Percentiles rank a stretch among this genome's conserved stretches.
Conservation (phyloP, 2,329 filamentous ascomycete genomes). For the Claviceps quebecensis region DNA sequence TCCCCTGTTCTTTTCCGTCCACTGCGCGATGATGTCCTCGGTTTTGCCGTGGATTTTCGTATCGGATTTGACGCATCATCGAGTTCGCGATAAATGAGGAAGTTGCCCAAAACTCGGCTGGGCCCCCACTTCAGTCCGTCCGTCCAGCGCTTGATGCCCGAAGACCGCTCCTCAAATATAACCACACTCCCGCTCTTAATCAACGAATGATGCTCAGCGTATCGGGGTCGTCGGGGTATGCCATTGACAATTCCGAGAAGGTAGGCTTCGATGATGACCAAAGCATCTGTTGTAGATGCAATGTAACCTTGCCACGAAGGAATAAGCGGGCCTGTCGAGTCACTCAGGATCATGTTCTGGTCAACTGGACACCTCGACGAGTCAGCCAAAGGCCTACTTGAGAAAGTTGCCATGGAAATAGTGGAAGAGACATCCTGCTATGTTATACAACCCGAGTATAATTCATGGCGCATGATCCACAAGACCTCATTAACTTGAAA, state of each 20-base stretch:
- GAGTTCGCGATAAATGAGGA: conserved; percentile 70
- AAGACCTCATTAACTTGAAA: background rate
- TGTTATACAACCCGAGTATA: background rate
- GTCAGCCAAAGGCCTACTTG: background rate
- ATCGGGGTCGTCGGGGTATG: conserved; percentile 69
- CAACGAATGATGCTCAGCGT: conserved; percentile 60
- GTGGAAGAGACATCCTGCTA: background rate
- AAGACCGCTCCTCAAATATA: conserved; percentile 79
- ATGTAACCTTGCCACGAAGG: conserved; percentile 56
- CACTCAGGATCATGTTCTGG: background rate
- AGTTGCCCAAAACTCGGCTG: conserved; percentile 72
- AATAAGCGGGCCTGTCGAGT: conserved; percentile 25
- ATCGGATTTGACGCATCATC: conserved; percentile 21
- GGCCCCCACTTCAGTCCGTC: conserved; percentile 84
- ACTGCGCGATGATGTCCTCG: background rate
- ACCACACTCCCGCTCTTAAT: conserved; percentile 76
- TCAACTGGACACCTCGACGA: background rate
- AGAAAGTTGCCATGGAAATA: background rate
- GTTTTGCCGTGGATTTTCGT: background rate
- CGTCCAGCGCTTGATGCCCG: conserved; percentile 85
- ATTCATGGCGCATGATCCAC: background rate
- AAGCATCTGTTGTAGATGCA: conserved; percentile 53
- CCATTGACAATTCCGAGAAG: conserved; percentile 56
- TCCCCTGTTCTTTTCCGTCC: background rate
- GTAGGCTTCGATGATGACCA: conserved; percentile 70